phyloP scores from a whole-genome alignment of 768 basidiomycete species.

The Crepidotus variabilis region DNA sequence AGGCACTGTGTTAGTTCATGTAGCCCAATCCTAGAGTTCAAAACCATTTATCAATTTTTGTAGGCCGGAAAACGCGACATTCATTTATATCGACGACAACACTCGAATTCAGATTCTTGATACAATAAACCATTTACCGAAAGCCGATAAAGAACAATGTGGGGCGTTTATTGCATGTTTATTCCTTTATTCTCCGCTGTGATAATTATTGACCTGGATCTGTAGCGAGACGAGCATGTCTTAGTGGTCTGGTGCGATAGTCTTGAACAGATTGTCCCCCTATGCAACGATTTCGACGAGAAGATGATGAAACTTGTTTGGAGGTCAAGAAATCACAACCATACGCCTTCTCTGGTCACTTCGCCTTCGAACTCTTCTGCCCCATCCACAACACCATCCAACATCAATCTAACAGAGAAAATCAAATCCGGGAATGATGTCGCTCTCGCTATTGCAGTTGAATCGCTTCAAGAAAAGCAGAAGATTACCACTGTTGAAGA shows the following conservation, averaged over 20 bases:
- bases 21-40: background rate
- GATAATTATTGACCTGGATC: conserved; percentile 7
- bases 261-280: conserved; percentile 73
- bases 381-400: conserved; percentile 47
- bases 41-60: conserved; percentile 6
- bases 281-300: conserved; percentile 70
- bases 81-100: conserved; percentile 70
- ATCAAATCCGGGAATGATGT: conserved; percentile 28
- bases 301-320: conserved; percentile 58
- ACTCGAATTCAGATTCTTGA: conserved; percentile 88
- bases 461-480: conserved; percentile 25
- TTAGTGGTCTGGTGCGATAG: conserved; percentile 84
- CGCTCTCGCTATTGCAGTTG: conserved; percentile 27
- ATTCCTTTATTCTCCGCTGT: conserved; percentile 1
- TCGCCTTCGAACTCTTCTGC: conserved; percentile 34
- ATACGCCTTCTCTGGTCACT: conserved; percentile 34
- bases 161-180: conserved; percentile 77
- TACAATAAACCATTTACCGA: conserved; percentile 59
- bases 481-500: conserved; percentile 8
- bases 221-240: conserved; percentile 72
- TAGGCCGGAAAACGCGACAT: conserved; percentile 55
- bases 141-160: conserved; percentile 88
- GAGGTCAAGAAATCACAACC: conserved; percentile 37
- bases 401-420: conserved; percentile 55
- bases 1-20: conserved; percentile 52